phyloP scores from a whole-genome alignment of 2,329 filamentous ascomycete species.

The Lasiodiplodia sp. region DNA sequence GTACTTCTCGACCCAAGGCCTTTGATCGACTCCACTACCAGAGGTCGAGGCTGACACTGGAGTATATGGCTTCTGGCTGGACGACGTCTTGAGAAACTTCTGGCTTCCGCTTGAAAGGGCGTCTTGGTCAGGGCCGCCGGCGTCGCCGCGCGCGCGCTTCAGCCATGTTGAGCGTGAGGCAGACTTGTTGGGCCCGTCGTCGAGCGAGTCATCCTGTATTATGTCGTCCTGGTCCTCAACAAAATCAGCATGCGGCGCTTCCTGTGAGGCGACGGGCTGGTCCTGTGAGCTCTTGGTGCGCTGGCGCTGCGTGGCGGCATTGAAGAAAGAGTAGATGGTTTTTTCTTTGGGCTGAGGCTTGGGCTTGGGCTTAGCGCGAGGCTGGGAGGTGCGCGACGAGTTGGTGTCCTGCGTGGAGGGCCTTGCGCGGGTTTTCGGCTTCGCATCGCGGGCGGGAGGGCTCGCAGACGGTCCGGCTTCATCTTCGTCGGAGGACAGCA shows the following conservation, averaged over 20 bases:
- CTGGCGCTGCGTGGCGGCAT: conserved; percentile 51
- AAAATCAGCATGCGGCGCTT: conserved; percentile 35
- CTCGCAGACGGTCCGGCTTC: conserved; percentile 35
- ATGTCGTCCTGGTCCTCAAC: conserved; percentile 44
- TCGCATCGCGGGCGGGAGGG: neutral
- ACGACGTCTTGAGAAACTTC: conserved; percentile 53
- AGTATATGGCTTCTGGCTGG: conserved; percentile 41
- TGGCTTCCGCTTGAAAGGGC: conserved; percentile 45
- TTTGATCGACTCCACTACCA: conserved; percentile 59
- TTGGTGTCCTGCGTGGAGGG: neutral
- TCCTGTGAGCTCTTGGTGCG: conserved; percentile 43
- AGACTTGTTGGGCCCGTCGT: conserved; percentile 35
- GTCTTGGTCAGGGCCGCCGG: conserved; percentile 34
- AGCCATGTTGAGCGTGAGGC: conserved; percentile 40
- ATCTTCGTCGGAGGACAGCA: conserved; percentile 45
- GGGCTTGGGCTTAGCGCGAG: conserved; percentile 45
- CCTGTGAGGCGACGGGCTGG: conserved; percentile 48
- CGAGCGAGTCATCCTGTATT: conserved; percentile 47
- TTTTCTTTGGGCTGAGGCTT: conserved; percentile 47
- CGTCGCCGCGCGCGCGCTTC: conserved; percentile 36
- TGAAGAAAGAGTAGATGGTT: conserved; percentile 59
- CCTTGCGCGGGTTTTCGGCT: neutral
- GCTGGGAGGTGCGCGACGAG: conserved; percentile 37
- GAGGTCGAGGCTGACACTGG: conserved; percentile 38
- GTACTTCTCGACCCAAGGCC: conserved; percentile 90